A percentile compares a stretch with the other conserved stretches of the same genome.
Conservation (phyloP, 176 grass and related monocot species). For the Zea mays region DNA sequence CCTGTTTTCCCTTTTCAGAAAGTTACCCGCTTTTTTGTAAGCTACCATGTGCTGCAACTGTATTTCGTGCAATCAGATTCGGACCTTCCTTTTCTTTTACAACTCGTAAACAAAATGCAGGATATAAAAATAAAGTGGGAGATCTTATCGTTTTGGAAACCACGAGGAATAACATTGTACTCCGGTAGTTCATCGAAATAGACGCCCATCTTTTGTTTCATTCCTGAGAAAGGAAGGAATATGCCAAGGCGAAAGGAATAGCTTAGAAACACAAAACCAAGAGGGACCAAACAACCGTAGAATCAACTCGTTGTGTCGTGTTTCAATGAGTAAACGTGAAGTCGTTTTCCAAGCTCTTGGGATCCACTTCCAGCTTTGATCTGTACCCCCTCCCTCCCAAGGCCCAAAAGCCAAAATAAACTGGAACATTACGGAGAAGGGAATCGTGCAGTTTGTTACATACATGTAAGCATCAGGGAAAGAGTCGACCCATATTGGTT, state of each 20-base stretch:
- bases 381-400: neutral
- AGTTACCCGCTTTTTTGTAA: conserved; percentile 40
- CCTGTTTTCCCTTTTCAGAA: conserved; percentile 21
- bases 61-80: conserved; percentile 30
- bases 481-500: neutral
- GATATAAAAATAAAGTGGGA: conserved; percentile 15
- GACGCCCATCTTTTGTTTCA: conserved; percentile 23
- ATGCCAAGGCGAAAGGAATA: conserved; percentile 14
- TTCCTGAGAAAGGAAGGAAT: conserved; percentile 27
- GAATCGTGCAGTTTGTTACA: neutral
- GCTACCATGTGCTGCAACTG: conserved; percentile 34
- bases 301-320: neutral
- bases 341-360: conserved; percentile 9
- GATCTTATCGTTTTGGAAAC: conserved; percentile 25
- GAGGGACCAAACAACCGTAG: conserved; percentile 14
- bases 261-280: neutral
- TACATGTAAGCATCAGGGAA: neutral
- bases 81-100: neutral
- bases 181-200: conserved; percentile 4
- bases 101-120: neutral
- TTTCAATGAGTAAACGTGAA: neutral
- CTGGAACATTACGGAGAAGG: neutral
- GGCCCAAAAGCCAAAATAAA: neutral
- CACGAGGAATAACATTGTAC: conserved; percentile 6
- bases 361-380: conserved; percentile 3